Percentiles rank a stretch among this genome's conserved stretches.
These are phyloP conservation scores for Croton laevigatus DNA, from an alignment of 441 rosid genomes.

Conservation along the genomic window DNA sequence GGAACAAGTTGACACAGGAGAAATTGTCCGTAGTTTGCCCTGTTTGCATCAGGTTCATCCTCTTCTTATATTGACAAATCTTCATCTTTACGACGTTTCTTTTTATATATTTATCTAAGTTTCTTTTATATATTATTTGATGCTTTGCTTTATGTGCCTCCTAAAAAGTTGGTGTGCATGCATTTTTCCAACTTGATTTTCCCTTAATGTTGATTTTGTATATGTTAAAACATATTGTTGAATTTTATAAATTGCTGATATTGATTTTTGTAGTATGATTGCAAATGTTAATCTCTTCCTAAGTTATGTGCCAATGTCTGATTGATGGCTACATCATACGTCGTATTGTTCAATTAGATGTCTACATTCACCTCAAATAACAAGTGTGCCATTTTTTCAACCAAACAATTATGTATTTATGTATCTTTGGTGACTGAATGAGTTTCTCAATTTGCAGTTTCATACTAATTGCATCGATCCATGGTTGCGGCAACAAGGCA, in stretches of 20 bases:
- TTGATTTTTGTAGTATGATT: not conserved
- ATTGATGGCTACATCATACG: not conserved
- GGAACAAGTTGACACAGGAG: slow-evolving; percentile 75
- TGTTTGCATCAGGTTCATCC: slow-evolving; percentile 77
- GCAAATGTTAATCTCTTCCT: not conserved
- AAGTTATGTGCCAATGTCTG: not conserved
- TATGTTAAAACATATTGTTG: not conserved
- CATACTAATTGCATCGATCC: slow-evolving; percentile 84
- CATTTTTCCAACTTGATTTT: not conserved
- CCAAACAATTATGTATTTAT: not conserved
- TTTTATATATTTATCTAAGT: no score
- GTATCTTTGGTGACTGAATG: not conserved
- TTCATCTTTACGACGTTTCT: not conserved
- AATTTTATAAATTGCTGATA: not conserved
- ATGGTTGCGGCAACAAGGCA: slow-evolving; percentile 87
- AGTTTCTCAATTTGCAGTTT: slow-evolving; percentile 47
- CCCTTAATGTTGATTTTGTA: not conserved
- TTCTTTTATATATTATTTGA: not conserved
- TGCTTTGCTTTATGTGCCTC: not conserved
- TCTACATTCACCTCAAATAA: not conserved
- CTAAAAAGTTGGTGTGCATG: not conserved
- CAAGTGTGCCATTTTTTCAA: not conserved
- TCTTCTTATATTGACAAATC: not conserved
- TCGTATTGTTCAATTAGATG: not conserved
- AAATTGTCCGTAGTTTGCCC: slow-evolving; percentile 76